These are phyloP conservation scores for Vigna trinervia DNA, from an alignment of 306 rosid species.

Conservation along the genomic window DNA sequence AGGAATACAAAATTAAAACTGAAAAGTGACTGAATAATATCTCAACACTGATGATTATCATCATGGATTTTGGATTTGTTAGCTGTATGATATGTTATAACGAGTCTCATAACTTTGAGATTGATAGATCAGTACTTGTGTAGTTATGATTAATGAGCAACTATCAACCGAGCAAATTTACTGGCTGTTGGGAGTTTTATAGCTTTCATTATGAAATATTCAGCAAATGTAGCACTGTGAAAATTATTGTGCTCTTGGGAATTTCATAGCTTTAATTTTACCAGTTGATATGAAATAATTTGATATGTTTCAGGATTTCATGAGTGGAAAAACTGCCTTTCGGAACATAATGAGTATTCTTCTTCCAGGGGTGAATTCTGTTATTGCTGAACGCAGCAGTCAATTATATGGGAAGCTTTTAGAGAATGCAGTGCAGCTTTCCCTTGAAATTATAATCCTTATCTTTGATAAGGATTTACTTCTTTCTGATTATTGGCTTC, in stretches of 20 bases:
- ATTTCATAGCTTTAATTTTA: neutral
- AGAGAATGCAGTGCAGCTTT: constrained; percentile 91
- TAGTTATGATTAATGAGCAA: constrained; percentile 35
- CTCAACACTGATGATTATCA: neutral
- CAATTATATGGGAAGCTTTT: constrained; percentile 81
- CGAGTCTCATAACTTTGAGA: constrained; percentile 17
- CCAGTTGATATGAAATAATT: neutral
- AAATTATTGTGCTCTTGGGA: neutral
- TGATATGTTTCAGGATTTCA: constrained; percentile 77
- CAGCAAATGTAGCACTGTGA: constrained; percentile 3
- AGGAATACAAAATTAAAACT: neutral
- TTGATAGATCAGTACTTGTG: constrained; percentile 6
- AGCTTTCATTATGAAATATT: constrained; percentile 7
- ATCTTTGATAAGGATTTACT: constrained; percentile 81
- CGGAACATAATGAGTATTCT: constrained; percentile 96
- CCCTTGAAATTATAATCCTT: constrained; percentile 85
- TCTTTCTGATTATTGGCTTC: constrained; percentile 97
- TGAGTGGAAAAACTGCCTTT: constrained; percentile 91
- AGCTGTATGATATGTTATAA: constrained; percentile 4
- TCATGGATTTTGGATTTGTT: constrained; percentile 34
- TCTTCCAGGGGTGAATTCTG: constrained; percentile 76
- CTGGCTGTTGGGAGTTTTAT: constrained; percentile 25
- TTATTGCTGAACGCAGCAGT: constrained; percentile 77
- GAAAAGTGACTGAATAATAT: neutral
- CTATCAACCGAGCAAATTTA: neutral